Base-by-base conservation (phyloP, 169 alveolate species). In the Plasmodium billcollinsi region DNA sequence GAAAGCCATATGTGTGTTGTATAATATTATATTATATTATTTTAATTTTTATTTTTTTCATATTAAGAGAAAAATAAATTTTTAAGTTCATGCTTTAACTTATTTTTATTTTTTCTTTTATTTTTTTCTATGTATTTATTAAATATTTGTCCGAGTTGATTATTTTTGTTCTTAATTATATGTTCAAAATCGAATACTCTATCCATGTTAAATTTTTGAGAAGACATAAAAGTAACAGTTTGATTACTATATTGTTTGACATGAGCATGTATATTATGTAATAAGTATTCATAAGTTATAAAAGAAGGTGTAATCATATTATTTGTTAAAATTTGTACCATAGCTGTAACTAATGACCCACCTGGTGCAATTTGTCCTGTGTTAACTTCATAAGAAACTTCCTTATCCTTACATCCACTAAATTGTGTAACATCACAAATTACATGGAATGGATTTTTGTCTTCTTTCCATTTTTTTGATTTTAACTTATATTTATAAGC, bases 341-440 rank as follows among this genome's bases (percentile, higher is more conserved):
- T 49, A 39, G 75, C 45, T 5, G 74, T 76, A 21, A 76, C 69
- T 8, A 74, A 43, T 8, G 88, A 59, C 2, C 88, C 88, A 3
- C 88, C 88, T 20, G 88, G 88, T 11, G 88, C 88, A 56, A 39
- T 47, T 1, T 18, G 39, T 45, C 72, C 58, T 6, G 49, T 58
- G n/a, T 74, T 56, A 14, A 74, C 39, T 76, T 76, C 89, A 54
- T 49, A 29, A 9, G 89, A 18, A 47, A 45, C 49, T 21, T 76
- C 69, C 21, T 49, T 65, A 76, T 63, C 67, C 26, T 76, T 76
- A 18, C 71, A 76, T 8, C 69, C 74, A 45, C 89, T 76, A 5
- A 76, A 76, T 43, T 76, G 89, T 33, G 70, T 76, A 47, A 76
- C 76, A 76, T 76, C 89, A n/a, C 76, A 47, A 24, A 76, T 69